phyloP scores from a whole-genome alignment of 2,329 filamentous ascomycete genomes.

The Plectosphaerella sp. region DNA sequence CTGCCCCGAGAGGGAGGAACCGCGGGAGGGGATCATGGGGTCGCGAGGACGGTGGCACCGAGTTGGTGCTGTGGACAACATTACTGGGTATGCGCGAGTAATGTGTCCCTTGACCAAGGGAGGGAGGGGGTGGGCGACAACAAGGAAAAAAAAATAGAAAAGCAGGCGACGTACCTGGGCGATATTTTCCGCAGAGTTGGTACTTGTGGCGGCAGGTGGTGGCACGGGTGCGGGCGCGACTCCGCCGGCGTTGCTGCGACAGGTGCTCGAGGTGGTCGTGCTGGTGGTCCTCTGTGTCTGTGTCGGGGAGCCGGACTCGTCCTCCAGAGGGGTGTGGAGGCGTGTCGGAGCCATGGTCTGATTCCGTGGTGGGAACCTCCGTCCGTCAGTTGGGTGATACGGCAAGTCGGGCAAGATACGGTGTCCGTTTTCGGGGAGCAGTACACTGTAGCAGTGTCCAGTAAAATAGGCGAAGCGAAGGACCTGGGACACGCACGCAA shows the following conservation, averaged over 20 bases:
- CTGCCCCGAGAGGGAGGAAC: no score
- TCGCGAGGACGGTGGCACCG: not conserved
- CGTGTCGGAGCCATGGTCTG: conserved; percentile 11
- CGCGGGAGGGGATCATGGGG: not conserved
- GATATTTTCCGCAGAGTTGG: conserved; percentile 6
- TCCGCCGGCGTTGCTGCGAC: no score
- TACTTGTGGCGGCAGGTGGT: not conserved
- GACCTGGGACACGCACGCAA: no score
- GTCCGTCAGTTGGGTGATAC: no score
- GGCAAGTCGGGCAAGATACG: no score
- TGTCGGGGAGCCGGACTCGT: conserved; percentile 10
- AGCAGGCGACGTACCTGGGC: conserved; percentile 8
- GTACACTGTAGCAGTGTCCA: no score
- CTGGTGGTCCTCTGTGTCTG: not conserved
- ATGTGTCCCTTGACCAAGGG: not conserved
- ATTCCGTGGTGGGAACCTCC: not conserved
- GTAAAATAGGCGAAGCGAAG: no score
- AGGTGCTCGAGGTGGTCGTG: no score
- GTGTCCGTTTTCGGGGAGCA: no score
- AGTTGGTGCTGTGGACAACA: no score
- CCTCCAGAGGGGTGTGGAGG: conserved; percentile 3
- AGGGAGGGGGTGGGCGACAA: not conserved
- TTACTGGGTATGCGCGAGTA: not conserved
- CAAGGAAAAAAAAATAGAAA: not conserved
- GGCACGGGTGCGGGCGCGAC: no score